Evolutionary conservation across 1,284 basidiomycete genomes (phyloP), one percentile per base, ranked within the genome.

Genomic region (Xerocomus nothofagi): DNA sequence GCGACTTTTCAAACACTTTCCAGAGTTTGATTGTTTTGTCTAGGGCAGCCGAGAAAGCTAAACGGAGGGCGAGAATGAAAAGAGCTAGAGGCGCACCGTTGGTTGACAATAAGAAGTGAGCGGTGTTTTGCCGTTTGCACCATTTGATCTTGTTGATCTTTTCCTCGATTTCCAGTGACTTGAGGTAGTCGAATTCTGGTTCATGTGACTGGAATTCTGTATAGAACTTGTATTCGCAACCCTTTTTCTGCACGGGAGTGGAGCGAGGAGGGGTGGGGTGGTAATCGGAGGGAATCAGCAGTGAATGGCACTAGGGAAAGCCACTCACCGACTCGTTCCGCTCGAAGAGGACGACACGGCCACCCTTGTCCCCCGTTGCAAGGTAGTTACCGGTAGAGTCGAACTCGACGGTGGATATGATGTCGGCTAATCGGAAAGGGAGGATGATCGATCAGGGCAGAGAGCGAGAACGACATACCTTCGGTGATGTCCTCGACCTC

Each of bases 81-180:
- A 32, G 27, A 42, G n/a, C n/a, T 32, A 41, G 50, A 50, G 42
- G 32, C 78, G 58, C 56, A 93, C 94, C 94, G 67, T 99, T 99
- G 37, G 97, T 99, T 50, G 94, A 97, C 52, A 99, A 74, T 50
- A 99, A 75, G 73, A 99, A 98, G 72, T 99, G 97, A 39, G 97
- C 94, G 27, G 91, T 81, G 66, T 99, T 99, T 74, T 98, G 95
- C 57, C 97, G 84, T 76, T 88, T 94, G 80, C 95, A 98, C 97
- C 97, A 99, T 71, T 95, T 93, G 81, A 99, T 99, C 82, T 98
- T 93, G 80, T 99, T 99, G 80, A 99, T 99, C 87, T 99, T 99
- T 79, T 99, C 97, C 74, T 99, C 97, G 71, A 99, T 99, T 80
- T 99, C 97, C 60, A 99, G 80, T 27, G 93, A 97, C 79, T 99